phyloP scores from a whole-genome alignment of 108 stramenopile genomes.

The Cyclotella kingstonii region DNA sequence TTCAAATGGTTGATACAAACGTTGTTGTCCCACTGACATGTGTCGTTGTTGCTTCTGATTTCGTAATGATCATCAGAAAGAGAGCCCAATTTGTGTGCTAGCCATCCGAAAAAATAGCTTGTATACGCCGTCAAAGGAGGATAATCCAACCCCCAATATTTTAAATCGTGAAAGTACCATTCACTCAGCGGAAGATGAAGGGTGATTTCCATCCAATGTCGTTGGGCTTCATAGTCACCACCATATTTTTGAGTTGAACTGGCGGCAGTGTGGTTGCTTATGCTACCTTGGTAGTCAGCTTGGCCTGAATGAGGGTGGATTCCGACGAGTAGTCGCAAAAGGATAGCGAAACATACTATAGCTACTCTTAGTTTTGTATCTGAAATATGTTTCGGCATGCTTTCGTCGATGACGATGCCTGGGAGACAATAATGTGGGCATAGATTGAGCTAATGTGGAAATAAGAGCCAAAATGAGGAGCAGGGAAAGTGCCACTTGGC shows the following conservation, averaged over 20 bases:
- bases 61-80: slow-evolving; percentile 13
- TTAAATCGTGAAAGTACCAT: slow-evolving; percentile 90
- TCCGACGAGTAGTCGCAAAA: slow-evolving; percentile 63
- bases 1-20: background rate
- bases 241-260: slow-evolving; percentile 48
- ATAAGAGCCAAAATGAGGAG: too few species aligned
- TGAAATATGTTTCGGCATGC: background rate
- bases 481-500: too few species aligned
- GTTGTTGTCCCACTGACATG: background rate
- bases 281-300: slow-evolving; percentile 72
- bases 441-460: too few species aligned
- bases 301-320: slow-evolving; percentile 80
- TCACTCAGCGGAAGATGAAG: slow-evolving; percentile 71
- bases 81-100: slow-evolving; percentile 57
- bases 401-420: background rate
- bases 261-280: background rate
- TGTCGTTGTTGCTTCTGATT: slow-evolving; percentile 4
- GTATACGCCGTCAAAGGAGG: slow-evolving; percentile 93
- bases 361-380: background rate
- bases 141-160: slow-evolving; percentile 96
- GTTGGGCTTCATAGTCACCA: slow-evolving; percentile 97
- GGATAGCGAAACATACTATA: slow-evolving; percentile 25
- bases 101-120: slow-evolving; percentile 59
- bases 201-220: slow-evolving; percentile 98
- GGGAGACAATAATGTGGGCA: too few species aligned